Base-by-base conservation (phyloP, 257 asterid species). In the Solanum infundibuliforme region DNA sequence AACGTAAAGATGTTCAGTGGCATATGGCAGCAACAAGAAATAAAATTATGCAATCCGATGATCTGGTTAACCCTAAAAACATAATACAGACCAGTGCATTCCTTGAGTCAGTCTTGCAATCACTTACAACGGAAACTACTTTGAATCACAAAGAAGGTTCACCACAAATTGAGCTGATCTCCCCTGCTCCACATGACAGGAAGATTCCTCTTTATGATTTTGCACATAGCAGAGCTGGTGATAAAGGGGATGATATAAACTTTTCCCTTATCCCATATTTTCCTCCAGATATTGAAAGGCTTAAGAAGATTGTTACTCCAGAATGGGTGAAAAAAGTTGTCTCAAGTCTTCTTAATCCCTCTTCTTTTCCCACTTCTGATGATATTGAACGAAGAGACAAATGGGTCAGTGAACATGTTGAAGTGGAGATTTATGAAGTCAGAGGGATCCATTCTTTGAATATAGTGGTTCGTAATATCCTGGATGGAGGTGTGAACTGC, bases 401-500 rank as follows among this genome's bases (percentile, higher is more conserved):
- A 86, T 94, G 97, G 97, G 55, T 89, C 3, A 77, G 85, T 27
- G 93, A 94, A 72, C 90, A 95, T 41, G 95, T 95, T 66, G 71
- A 75, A 88, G 98, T 97, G 87, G 99, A 97, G 93, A 94, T 97
- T 39, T 97, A 97, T 83, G 98, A 94, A 89, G 98, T 88, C 18
- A 93, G 91, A 81, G 99, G 99, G 74, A 93, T 97, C 82, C 91
- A 82, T 87, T 93, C 98, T 69, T 86, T 97, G 82, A 97, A 97
- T 72, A 91, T 97, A 31, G 96, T 96, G 32, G 98, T 97, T 34
- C 94, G 98, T 20, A 91, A 94, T 89, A 92, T 97, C 84, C 91
- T 97, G 86, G 99, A 97, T 89, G 99, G 99, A 14, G 99, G 99
- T 52, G 99, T 97, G 27, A 97, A 97, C 90, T 95, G 99, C 92